phyloP scores from a whole-genome alignment of 1,284 basidiomycete species.

The Earliella scabrosa region DNA sequence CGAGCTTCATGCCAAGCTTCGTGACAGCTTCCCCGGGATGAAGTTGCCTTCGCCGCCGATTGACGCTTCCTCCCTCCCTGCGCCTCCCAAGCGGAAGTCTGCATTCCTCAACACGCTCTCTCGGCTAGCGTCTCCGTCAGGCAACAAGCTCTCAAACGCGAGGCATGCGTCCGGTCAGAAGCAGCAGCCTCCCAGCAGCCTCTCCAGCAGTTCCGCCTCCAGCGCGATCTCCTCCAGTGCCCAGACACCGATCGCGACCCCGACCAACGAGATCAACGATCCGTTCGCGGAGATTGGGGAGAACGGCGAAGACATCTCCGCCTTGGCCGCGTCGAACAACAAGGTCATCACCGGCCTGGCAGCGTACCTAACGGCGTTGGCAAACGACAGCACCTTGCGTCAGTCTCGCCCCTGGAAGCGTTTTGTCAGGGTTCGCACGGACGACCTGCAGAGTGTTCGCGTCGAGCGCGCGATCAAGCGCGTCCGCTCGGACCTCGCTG shows the following conservation, averaged over 20 bases:
- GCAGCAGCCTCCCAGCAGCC: conserved; percentile 22
- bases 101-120: conserved; percentile 83
- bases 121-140: conserved; percentile 70
- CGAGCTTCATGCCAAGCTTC: conserved; percentile 78
- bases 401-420: conserved; percentile 78
- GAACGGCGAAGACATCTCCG: conserved; percentile 32
- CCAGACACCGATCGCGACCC: conserved; percentile 53
- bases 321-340: conserved; percentile 37
- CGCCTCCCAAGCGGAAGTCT: conserved; percentile 74
- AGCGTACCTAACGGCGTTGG: conserved; percentile 77
- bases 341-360: conserved; percentile 71
- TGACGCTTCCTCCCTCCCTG: conserved; percentile 52
- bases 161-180: conserved; percentile 41
- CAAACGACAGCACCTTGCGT: conserved; percentile 68
- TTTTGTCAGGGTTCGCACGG: conserved; percentile 83
- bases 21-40: conserved; percentile 54
- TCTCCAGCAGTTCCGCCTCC: conserved; percentile 28
- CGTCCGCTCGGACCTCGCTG: conserved; percentile 82
- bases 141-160: conserved; percentile 41
- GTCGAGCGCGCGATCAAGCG: conserved; percentile 88
- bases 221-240: conserved; percentile 41
- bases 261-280: conserved; percentile 58
- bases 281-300: conserved; percentile 56
- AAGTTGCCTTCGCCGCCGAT: conserved; percentile 67
- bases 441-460: conserved; percentile 85